These are phyloP conservation scores for Dendrobium nobile DNA, from an alignment of 106 monocot genomes.

Conservation along the genomic window DNA sequence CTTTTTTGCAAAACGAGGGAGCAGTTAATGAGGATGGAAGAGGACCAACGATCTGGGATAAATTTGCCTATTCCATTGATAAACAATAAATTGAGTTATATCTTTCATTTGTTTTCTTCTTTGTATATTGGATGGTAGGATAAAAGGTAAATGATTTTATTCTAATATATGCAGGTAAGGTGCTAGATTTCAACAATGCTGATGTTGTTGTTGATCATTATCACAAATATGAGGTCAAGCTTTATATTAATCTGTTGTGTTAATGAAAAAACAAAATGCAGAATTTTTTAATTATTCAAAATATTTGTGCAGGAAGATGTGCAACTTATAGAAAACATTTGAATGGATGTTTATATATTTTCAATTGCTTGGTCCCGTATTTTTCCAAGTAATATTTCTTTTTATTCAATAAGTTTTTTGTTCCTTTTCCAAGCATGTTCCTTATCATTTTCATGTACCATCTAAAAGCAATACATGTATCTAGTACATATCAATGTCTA, in stretches of 20 bases:
- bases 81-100: not conserved
- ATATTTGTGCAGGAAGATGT: slow-evolving; percentile 71
- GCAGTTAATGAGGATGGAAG: slow-evolving; percentile 62
- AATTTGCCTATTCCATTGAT: slow-evolving; percentile 62
- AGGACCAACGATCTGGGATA: slow-evolving; percentile 57
- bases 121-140: not conserved
- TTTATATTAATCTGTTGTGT: not conserved
- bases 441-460: too few relatives aligned
- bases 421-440: too few relatives aligned
- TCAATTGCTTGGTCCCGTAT: slow-evolving; percentile 92
- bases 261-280: not conserved
- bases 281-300: not conserved
- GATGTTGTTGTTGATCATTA: slow-evolving; percentile 89
- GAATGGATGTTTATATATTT: slow-evolving; percentile 94
- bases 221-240: slow-evolving; percentile 52
- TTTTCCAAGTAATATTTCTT: slow-evolving; percentile 55
- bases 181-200: slow-evolving; percentile 87
- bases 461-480: too few relatives aligned
- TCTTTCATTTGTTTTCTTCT: not conserved
- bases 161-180: slow-evolving; percentile 53
- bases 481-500: too few relatives aligned
- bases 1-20: slow-evolving; percentile 49
- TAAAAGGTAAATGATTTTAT: not conserved
- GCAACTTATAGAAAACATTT: slow-evolving; percentile 90
- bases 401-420: not conserved